A percentile compares a stretch with the other conserved stretches of the same genome.
phyloP scores from a whole-genome alignment of 2,329 filamentous ascomycete genomes.

The Colletotrichum kahawae region DNA sequence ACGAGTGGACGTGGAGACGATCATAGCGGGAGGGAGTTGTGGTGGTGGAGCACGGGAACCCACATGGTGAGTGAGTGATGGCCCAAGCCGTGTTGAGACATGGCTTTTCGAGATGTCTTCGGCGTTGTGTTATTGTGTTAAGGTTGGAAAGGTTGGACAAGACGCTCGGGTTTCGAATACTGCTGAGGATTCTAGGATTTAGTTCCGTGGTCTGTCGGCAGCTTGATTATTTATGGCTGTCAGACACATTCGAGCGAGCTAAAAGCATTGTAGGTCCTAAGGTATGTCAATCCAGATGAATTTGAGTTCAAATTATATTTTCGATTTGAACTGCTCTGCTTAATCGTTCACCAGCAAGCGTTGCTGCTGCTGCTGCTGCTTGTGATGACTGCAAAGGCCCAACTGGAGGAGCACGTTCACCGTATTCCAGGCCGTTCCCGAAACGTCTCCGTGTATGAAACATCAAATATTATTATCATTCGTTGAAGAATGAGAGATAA shows the following conservation, averaged over 20 bases:
- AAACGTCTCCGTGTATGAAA: background rate
- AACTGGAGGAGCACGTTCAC: background rate
- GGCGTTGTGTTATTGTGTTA: background rate
- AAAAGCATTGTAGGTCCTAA: background rate
- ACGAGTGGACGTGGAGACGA: background rate
- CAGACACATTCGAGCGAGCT: background rate
- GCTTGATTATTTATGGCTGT: no score
- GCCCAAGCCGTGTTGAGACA: background rate
- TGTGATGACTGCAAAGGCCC: background rate
- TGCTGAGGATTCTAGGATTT: background rate
- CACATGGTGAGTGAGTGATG: background rate
- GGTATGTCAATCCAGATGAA: background rate
- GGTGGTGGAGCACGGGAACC: background rate
- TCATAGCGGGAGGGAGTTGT: background rate
- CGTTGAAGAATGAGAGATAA: background rate
- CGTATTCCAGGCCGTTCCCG: no score
- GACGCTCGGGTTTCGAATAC: fast-evolving
- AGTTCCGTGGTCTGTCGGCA: background rate
- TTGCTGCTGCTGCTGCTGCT: background rate
- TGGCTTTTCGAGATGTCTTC: background rate
- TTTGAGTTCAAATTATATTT: fast-evolving
- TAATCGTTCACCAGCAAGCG: background rate
- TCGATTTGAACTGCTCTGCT: background rate
- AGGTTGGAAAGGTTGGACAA: fast-evolving
- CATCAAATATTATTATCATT: no score